phyloP scores from a whole-genome alignment of 2,329 filamentous ascomycete genomes.

The Fusarium coffeatum region DNA sequence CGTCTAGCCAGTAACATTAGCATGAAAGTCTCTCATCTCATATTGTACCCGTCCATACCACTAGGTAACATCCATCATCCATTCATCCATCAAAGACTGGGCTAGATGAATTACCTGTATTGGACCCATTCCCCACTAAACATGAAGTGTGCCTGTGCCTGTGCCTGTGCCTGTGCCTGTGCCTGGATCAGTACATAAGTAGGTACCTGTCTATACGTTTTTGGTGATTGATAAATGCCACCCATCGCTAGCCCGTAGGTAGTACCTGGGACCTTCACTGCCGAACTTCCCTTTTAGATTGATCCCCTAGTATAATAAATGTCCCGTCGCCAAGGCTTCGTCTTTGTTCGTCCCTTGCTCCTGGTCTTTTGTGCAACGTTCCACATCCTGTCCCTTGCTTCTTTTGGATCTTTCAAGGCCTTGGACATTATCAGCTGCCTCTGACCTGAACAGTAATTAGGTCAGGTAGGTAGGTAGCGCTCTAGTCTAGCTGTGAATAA shows the following conservation, averaged over 20 bases:
- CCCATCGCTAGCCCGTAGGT: not conserved
- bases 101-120: too few species aligned
- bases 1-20: not conserved
- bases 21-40: not conserved
- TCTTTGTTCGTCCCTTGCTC: slow-evolving; percentile 38
- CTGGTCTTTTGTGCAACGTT: slow-evolving; percentile 30
- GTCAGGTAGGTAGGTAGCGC: not conserved
- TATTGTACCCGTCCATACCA: not conserved
- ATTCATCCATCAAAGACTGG: not conserved
- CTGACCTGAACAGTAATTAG: slow-evolving; percentile 8
- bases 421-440: slow-evolving; percentile 26
- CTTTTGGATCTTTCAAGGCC: slow-evolving; percentile 26
- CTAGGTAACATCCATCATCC: not conserved
- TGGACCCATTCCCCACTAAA: not conserved
- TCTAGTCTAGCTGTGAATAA: not conserved
- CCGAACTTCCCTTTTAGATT: slow-evolving; percentile 20
- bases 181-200: not conserved
- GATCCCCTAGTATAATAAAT: slow-evolving; percentile 14
- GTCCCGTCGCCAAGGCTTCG: slow-evolving; percentile 4
- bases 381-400: slow-evolving; percentile 37
- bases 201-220: not conserved
- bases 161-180: not conserved
- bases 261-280: not conserved
- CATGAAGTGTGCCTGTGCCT: not conserved
- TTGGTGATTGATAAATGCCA: slow-evolving; percentile 6